Base-by-base conservation (phyloP, 208 protist genomes). In the Leishmania gerbilli region DNA sequence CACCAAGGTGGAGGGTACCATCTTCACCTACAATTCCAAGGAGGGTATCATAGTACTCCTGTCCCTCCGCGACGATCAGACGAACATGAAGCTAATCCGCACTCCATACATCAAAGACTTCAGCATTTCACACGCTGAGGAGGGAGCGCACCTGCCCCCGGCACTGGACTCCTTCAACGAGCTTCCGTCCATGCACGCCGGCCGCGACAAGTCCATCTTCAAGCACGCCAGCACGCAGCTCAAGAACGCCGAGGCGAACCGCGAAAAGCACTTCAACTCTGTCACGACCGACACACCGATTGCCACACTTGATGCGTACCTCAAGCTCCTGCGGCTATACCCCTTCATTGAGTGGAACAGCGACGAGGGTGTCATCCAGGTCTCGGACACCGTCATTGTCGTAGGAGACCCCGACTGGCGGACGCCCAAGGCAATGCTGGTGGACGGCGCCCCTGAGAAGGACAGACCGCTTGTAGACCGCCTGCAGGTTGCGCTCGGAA, bases 161-260 rank as follows among this genome's bases (percentile, higher is more conserved):
- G 84, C 88, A 49, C 78, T 97, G 37, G 92, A 92, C 65, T 76
- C 83, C 24, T 95, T 90, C 84, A 84, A 69, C 60, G 74, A 76
- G 55, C 83, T 97, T 31, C 95, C 95, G 4, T 94, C 95, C 17
- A 96, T 97, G 93, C 89, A 93, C 72, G 87, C 89, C n/a, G 93
- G 88, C 13, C 88, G 89, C n/a, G 91, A 91, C 75, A 93, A 95
- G 79, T 95, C 94, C 47, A 92, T 97, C 51, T 93, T 95, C 64
- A 96, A 96, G 80, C 84, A 94, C 53, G 91, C 90, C 31, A 95
- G 82, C 47, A 87, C 83, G 37, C 85, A 95, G 76, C 83, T 97
- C n/a, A 94, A 95, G 72, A 77, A 89, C 47, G 91, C 90, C 17
- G 84, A 94, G 76, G 76, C 80, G 6, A 80, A 75, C 45, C 89